Base-by-base conservation (phyloP, 2,329 filamentous ascomycete genomes). In the Fusarium protoensiforme region DNA sequence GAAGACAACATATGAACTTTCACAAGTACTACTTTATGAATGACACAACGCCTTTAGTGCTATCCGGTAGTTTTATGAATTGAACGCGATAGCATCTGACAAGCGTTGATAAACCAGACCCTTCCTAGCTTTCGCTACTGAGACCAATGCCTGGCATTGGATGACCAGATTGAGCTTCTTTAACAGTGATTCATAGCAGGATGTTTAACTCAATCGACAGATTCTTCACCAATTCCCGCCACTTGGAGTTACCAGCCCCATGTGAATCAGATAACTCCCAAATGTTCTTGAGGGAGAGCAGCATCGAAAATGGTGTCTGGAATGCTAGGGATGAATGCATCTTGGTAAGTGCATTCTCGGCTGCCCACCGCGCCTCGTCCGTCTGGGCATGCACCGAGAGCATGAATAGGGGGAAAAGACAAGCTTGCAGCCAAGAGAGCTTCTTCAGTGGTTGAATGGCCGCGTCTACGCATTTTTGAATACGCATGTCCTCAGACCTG, bases 371-470 rank as follows among this genome's bases (percentile, higher is more conserved):
- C 20, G 54, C 54, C 33, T 33, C 27, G 4, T 61, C 13, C 14
- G 41, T 38, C 41, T 51, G 33, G n/a, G 60, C 60, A 33, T 65
- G 62, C 2, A 65, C 62, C 2, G 14, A 31, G 7, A 65, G 39
- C 62, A 65, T 65, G 14, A 65, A 65, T 8, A 60, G 2, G 3
- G 62, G 62, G 10, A 31, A 65, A 5, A 60, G 31, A n/a, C 39
- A 53, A 13, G 62, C 39, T 20, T 59, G 62, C 3, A 65, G 39
- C 62, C 62, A 65, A 2, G 31, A 51, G 4, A 65, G 43, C 16
- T 38, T 53, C 11, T 29, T 20, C 7, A 65, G 9, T 6, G 63
- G 16, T n/a, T 35, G 18, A 8, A 53, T n/a, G 11, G 41, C n/a
- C 1, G 39, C 14, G 5, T 39, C 43, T 10, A 65, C 41, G 14